These are phyloP conservation scores for Lyophyllum semitale DNA, from an alignment of 768 basidiomycete genomes.

Conservation along the genomic window DNA sequence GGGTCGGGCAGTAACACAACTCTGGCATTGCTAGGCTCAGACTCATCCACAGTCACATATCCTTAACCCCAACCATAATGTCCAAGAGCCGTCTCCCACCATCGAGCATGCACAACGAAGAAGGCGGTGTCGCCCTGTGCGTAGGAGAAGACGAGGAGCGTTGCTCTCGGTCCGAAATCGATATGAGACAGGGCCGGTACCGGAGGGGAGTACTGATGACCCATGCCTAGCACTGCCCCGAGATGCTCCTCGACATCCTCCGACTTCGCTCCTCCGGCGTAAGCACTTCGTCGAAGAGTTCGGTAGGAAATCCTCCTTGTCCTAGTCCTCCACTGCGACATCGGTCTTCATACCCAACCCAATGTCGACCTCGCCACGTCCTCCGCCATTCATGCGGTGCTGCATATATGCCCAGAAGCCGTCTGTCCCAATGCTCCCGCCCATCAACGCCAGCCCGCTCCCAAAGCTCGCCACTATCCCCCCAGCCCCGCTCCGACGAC, in stretches of 20 bases:
- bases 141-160: slow-evolving; percentile 31
- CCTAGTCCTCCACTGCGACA: slow-evolving; percentile 66
- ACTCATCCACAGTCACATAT: slow-evolving; percentile 37
- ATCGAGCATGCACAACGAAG: slow-evolving; percentile 50
- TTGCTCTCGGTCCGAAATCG: slow-evolving; percentile 76
- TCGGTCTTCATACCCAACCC: slow-evolving; percentile 50
- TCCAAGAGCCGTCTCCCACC: not conserved
- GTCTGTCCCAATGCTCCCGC: slow-evolving; percentile 29
- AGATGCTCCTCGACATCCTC: slow-evolving; percentile 77
- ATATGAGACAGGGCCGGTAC: slow-evolving; percentile 77
- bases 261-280: slow-evolving; percentile 86
- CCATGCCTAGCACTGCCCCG: slow-evolving; percentile 32
- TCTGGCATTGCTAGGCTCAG: slow-evolving; percentile 69
- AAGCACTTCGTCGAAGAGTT: slow-evolving; percentile 86
- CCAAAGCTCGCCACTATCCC: slow-evolving; percentile 71
- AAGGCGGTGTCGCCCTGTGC: slow-evolving; percentile 50
- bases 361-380: slow-evolving; percentile 32
- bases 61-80: slow-evolving; percentile 25
- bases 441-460: slow-evolving; percentile 48
- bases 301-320: slow-evolving; percentile 88
- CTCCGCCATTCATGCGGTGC: slow-evolving; percentile 9
- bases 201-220: slow-evolving; percentile 80
- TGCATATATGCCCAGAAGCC: slow-evolving; percentile 6
- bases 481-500: slow-evolving; percentile 45
- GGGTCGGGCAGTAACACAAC: slow-evolving; percentile 78